Base-by-base conservation (phyloP, 305 asterid genomes). In the Euphrasia arctica region DNA sequence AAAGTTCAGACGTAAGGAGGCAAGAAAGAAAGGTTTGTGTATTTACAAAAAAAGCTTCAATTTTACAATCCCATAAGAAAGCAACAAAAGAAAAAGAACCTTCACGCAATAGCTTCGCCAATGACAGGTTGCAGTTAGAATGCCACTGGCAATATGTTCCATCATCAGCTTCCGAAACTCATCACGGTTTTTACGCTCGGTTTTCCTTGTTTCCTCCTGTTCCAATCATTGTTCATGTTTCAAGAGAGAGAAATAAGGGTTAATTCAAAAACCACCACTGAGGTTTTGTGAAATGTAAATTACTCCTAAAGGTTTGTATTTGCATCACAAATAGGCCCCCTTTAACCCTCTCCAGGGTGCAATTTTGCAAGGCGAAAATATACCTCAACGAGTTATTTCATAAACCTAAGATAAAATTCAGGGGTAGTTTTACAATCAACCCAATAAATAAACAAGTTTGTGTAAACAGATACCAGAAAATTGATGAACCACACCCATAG, bases 111-210 rank as follows among this genome's bases (percentile, higher is more conserved):
- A 94, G 67, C 90, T 97, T 68, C 99, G 95, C 96, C 97, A 94
- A 59, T 67, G 78, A 72, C 95, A 74, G 60, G 71, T 83, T 51
- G 86, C 89, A 9, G 81, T 82, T 78, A 94, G 82, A 34, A 68
- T 64, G 66, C 97, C 99, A 48, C 48, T 74, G 36, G 82, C 74
- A 58, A 88, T 86, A 82, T 94, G 97, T 76, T 86, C 99, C 56
- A 86, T 95, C 97, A 94, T 83, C 76, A 94, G 79, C 79, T 86
- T 94, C 61, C 97, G 95, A 69, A 90, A 94, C 70, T 90, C 99
- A 75, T 94, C 99, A 39, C 99, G 99, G 39, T 90, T 88, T 79
- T 83, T 94, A 32, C 99, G 87, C 70, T 90, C 99, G 31, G 70
- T 62, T 80, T 86, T 90, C 73, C 99, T 85, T 71, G 69, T 72